Base-by-base conservation (phyloP, 1,139 yeast species). In the Candida tetrigidarum region DNA sequence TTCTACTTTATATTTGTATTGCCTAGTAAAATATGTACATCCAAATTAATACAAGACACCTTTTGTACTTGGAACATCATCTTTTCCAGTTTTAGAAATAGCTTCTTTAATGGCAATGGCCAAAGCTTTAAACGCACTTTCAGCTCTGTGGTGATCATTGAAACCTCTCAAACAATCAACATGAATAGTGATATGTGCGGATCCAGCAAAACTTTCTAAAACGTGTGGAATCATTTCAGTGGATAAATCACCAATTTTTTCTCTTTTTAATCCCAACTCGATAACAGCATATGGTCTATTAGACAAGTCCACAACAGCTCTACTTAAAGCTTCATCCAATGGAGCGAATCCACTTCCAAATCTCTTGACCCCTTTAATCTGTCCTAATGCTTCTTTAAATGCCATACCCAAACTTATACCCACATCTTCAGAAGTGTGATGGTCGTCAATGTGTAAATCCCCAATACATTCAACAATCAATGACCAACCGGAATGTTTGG, bases 191-290 rank as follows among this genome's bases (percentile, higher is more conserved):
- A 93, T 79, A 47, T 86, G 85, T 1, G 98, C 97, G 41, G 88
- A 87, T 58, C 86, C 91, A 2, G 98, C 97, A 73, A 93, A 93
- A 57, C 96, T 86, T 65, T 91, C 96, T 52, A 93, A 65, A 37
- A 93, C 95, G 65, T 93, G 99, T 22, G 98, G 97, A 52, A 93
- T 87, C 99, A 93, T 93, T 68, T 93, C 99, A 57, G 95, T 83
- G 23, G 93, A 83, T 47, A 93, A 76, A 59, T 89, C 96, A 42
- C 99, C 99, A 53, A 93, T 84, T 64, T 86, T 90, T 62, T 93
- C 99, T 53, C 99, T 79, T 64, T 86, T 87, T 58, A 93, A 77
- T 0, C 97, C 97, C 50, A 93, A 74, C 38, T 93, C 97, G 32
- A 91, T 77, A 16, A 89, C 95, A 0, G 97, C 96, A 64, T 71